Conservation (phyloP, 495 filamentous ascomycete species). For the Haplographium delicatum region DNA sequence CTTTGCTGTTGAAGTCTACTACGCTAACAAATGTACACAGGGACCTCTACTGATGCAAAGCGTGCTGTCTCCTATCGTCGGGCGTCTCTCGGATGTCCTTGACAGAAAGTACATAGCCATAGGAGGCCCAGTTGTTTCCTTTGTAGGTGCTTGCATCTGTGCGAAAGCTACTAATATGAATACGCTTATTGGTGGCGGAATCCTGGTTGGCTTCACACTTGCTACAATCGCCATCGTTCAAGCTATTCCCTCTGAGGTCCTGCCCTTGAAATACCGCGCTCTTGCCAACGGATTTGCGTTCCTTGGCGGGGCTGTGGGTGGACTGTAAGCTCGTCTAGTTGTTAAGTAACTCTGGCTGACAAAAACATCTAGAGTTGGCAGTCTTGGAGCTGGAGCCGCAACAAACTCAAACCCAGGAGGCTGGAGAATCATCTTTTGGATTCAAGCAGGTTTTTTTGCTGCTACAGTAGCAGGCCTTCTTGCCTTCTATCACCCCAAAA, state of each 20-base stretch:
- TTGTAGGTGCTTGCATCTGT: conserved; percentile 45
- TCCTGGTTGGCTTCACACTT: conserved; percentile 48
- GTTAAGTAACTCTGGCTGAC: not conserved
- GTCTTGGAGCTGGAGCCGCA: conserved; percentile 45
- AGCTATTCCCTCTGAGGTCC: conserved; percentile 48
- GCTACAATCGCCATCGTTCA: conserved; percentile 49
- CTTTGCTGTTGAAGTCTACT: not conserved
- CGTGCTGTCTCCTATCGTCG: conserved; percentile 48
- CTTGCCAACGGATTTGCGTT: conserved; percentile 47
- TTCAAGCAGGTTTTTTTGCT: conserved; percentile 49
- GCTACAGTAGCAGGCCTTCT: conserved; percentile 41
- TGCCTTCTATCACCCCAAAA: conserved; percentile 45
- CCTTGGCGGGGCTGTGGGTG: conserved; percentile 43
- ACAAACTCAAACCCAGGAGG: conserved; percentile 39
- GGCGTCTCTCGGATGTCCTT: conserved; percentile 49
- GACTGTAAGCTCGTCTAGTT: conserved; percentile 32
- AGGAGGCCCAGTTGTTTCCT: conserved; percentile 45
- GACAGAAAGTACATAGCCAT: conserved; percentile 47
- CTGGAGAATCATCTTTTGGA: conserved; percentile 55
- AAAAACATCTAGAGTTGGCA: conserved; percentile 32
- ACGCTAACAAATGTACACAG: conserved; percentile 19
- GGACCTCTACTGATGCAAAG: conserved; percentile 50
- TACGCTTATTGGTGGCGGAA: conserved; percentile 50
- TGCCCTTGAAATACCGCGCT: conserved; percentile 49
- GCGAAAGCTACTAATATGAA: conserved; percentile 49